Conservation (phyloP, 1,284 basidiomycete species). For the Ustilago shanxiensis region DNA sequence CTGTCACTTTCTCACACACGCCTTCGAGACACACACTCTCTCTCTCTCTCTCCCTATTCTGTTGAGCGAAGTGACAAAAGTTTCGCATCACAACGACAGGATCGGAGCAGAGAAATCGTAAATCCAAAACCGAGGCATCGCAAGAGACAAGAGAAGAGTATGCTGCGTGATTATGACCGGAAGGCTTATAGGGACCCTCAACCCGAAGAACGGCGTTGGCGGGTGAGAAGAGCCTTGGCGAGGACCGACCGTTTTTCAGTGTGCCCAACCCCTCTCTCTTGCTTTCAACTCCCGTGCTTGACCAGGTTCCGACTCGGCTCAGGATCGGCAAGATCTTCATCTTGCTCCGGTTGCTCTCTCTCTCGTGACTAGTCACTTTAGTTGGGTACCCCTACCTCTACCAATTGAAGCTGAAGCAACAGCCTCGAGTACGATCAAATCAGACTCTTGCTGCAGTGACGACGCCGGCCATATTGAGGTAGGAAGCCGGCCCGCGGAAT, state of each 20-base stretch:
- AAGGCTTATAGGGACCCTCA: not conserved
- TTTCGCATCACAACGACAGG: not conserved
- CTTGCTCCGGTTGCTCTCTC: not conserved
- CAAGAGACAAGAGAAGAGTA: not conserved
- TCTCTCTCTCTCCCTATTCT: too few species aligned
- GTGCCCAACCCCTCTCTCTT: not conserved
- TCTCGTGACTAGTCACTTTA: too few species aligned
- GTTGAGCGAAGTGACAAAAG: not conserved
- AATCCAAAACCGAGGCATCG: not conserved
- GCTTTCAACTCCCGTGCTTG: not conserved
- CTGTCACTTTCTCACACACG: not conserved
- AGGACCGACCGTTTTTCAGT: not conserved
- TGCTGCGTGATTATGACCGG: not conserved
- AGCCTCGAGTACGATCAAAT: too few species aligned
- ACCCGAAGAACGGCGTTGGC: not conserved
- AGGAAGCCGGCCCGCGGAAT: too few species aligned
- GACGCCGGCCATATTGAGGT: not conserved
- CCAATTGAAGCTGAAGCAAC: too few species aligned
- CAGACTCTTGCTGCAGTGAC: too few species aligned
- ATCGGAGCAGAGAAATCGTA: constrained; percentile 13
- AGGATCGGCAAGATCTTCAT: constrained; percentile 5
- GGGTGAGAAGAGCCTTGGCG: not conserved
- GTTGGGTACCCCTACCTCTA: too few species aligned
- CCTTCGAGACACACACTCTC: not conserved
- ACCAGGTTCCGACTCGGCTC: not conserved